Evolutionary conservation across 73 alveolate species (phyloP).

Genomic region (Tetrahymena malaccensis): DNA sequence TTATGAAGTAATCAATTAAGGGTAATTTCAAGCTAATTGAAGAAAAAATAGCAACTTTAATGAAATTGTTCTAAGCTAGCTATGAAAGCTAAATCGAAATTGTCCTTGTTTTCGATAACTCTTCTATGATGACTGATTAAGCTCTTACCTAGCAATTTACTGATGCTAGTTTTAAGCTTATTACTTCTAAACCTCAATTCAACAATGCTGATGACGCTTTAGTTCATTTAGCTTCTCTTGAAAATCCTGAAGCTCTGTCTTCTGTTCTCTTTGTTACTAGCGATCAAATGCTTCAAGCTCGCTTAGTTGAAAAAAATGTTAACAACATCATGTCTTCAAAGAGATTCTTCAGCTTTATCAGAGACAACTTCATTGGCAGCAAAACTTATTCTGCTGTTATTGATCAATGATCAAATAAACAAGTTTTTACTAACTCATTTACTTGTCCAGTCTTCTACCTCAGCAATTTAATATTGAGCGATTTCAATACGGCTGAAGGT

Average conservation of each 20-base stretch:
- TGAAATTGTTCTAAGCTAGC: not conserved
- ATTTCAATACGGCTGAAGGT: not conserved
- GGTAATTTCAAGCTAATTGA: not conserved
- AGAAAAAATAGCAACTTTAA: not conserved
- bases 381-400: not conserved
- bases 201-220: not conserved
- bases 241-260: not conserved
- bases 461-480: not conserved
- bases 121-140: not conserved
- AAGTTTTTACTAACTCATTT: not conserved
- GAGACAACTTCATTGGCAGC: not conserved
- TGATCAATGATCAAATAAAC: not conserved
- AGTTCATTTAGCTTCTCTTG: not conserved
- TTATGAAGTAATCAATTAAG: not conserved
- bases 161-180: not conserved
- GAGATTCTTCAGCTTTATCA: not conserved
- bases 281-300: not conserved
- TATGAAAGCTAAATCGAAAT: not conserved
- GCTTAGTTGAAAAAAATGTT: not conserved
- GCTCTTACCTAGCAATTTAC: not conserved
- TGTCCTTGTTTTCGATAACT: not conserved
- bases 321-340: not conserved
- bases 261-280: not conserved
- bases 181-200: not conserved
- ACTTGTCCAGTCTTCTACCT: not conserved